A percentile compares a stretch with the other conserved stretches of the same genome.
Evolutionary conservation across 371 early-diverging fungal species (phyloP).

Genomic region (Globomyces sp.): DNA sequence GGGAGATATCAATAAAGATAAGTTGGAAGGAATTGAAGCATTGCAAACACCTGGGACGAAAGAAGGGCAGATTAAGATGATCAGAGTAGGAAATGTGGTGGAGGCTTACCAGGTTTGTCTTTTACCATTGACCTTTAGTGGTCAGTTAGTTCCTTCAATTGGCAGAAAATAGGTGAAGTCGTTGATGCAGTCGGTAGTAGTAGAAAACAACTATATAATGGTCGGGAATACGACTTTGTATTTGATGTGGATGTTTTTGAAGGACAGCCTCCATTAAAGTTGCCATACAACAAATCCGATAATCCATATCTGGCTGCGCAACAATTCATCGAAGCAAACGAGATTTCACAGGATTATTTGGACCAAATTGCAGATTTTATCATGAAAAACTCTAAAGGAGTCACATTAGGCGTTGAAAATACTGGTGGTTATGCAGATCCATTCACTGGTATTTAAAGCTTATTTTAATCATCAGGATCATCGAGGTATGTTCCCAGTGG

Average conservation of each 20-base stretch:
- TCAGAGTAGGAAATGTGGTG: slow-evolving; percentile 65
- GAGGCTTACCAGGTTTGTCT: slow-evolving; percentile 73
- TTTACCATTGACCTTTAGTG: slow-evolving; percentile 53
- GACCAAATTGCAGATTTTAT: slow-evolving; percentile 96
- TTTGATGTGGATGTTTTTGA: slow-evolving; percentile 94
- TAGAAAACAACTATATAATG: slow-evolving; percentile 75
- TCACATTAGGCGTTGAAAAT: slow-evolving; percentile 43
- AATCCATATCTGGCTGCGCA: slow-evolving; percentile 95
- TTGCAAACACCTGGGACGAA: slow-evolving; percentile 70
- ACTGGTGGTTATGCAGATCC: slow-evolving; percentile 62
- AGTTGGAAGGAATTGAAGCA: slow-evolving; percentile 77
- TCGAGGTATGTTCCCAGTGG: slow-evolving; percentile 48
- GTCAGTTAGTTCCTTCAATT: slow-evolving; percentile 59
- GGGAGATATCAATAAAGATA: slow-evolving; percentile 80
- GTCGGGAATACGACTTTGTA: slow-evolving; percentile 95
- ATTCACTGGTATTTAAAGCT: slow-evolving; percentile 43
- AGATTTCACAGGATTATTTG: slow-evolving; percentile 75
- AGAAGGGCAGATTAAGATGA: slow-evolving; percentile 89
- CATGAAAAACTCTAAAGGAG: slow-evolving; percentile 73
- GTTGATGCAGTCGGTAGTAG: slow-evolving; percentile 82
- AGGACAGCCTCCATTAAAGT: slow-evolving; percentile 75
- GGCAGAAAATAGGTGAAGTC: slow-evolving; percentile 94
- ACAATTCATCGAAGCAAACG: slow-evolving; percentile 76
- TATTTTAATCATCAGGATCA: slow-evolving; percentile 20
- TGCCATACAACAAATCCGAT: slow-evolving; percentile 90